These are phyloP conservation scores for Senecio squalidus DNA, from an alignment of 140 eudicot species.

Conservation along the genomic window DNA sequence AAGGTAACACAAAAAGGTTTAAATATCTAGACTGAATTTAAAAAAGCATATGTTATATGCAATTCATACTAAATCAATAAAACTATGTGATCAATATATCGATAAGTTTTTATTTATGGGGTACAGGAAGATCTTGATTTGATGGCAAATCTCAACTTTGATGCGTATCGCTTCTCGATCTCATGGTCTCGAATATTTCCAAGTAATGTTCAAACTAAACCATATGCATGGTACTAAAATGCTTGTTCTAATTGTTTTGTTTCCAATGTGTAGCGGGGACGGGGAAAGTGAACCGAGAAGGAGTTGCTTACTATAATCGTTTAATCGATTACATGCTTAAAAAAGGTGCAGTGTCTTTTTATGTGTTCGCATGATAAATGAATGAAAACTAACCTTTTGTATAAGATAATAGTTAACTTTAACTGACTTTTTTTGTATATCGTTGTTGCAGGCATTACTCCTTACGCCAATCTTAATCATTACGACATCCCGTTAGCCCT, in stretches of 20 bases:
- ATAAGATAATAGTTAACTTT: no score
- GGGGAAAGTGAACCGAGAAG: slow-evolving; percentile 68
- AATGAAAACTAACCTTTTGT: background rate
- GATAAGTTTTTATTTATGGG: slow-evolving; percentile 7
- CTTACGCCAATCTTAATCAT: slow-evolving; percentile 91
- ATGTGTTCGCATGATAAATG: background rate
- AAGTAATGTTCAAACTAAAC: slow-evolving; percentile 32
- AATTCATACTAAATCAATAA: no score
- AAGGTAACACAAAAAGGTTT: no score
- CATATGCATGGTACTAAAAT: no score
- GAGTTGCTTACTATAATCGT: slow-evolving; percentile 88
- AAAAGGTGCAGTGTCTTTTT: slow-evolving; percentile 39
- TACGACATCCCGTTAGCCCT: slow-evolving; percentile 90
- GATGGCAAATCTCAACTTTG: slow-evolving; percentile 72
- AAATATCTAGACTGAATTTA: no score
- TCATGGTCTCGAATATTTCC: slow-evolving; percentile 95
- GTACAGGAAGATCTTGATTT: slow-evolving; percentile 79
- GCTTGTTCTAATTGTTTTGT: background rate
- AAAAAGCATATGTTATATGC: no score
- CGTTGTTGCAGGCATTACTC: slow-evolving; percentile 65
- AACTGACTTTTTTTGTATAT: no score
- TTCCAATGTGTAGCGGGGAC: slow-evolving; percentile 50
- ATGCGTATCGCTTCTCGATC: slow-evolving; percentile 87
- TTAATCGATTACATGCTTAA: slow-evolving; percentile 71
- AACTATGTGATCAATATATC: no score